Evolutionary conservation across 257 asterid genomes (phyloP).

Genomic region (Przewalskia tangutica): DNA sequence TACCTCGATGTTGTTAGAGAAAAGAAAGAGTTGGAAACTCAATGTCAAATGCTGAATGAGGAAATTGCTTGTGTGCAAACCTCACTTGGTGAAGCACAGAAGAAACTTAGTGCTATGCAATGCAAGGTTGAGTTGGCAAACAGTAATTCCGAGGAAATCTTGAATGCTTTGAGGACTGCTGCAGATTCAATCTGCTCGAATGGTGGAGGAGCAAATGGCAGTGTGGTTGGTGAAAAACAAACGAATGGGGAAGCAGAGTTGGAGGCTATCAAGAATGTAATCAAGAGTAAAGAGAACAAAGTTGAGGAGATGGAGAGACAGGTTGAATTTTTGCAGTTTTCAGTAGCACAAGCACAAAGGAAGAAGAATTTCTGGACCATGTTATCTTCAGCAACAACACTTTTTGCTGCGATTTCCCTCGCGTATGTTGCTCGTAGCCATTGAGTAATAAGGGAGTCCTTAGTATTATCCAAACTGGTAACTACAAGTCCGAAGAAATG

Average conservation of each 20-base stretch:
- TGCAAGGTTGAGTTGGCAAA: slow-evolving; percentile 29
- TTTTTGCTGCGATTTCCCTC: slow-evolving; percentile 53
- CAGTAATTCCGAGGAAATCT: slow-evolving; percentile 24
- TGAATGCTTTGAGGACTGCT: slow-evolving; percentile 52
- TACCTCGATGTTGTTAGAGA: slow-evolving; percentile 18
- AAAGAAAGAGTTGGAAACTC: slow-evolving; percentile 34
- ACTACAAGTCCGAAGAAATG: background rate
- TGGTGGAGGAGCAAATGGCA: slow-evolving; percentile 12
- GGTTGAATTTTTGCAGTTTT: slow-evolving; percentile 32
- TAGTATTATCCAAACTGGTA: background rate
- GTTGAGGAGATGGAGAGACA: slow-evolving; percentile 53
- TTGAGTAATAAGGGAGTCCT: slow-evolving; percentile 19
- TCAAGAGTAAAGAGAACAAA: slow-evolving; percentile 33
- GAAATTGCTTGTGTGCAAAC: slow-evolving; percentile 29
- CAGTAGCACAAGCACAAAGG: slow-evolving; percentile 47
- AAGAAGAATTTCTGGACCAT: slow-evolving; percentile 65
- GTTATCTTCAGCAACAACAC: slow-evolving; percentile 61
- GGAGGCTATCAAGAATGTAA: slow-evolving; percentile 49
- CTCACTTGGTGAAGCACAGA: slow-evolving; percentile 18
- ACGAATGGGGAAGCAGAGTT: slow-evolving; percentile 34
- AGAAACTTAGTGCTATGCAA: slow-evolving; percentile 25
- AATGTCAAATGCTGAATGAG: slow-evolving; percentile 27
- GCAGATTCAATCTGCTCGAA: slow-evolving; percentile 27
- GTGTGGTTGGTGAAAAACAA: background rate
- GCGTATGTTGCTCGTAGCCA: slow-evolving; percentile 55